Percentiles rank a stretch among this genome's conserved stretches.
phyloP scores from a whole-genome alignment of 1,284 basidiomycete species.

The Erythrobasidium hasegawianum region DNA sequence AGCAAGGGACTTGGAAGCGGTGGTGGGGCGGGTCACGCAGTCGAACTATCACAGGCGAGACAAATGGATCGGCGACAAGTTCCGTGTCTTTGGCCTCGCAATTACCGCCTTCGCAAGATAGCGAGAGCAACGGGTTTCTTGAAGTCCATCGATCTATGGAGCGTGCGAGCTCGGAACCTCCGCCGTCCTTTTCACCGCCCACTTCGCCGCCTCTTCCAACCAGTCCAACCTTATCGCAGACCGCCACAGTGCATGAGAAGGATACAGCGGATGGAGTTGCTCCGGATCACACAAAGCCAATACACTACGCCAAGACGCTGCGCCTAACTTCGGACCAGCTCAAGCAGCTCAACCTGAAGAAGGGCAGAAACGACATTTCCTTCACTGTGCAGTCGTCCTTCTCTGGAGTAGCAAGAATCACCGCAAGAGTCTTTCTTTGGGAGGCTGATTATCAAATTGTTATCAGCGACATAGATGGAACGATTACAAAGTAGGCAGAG shows the following conservation, averaged over 20 bases:
- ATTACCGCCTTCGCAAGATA: background rate
- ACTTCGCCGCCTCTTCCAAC: background rate
- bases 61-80: background rate
- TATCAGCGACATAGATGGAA: conserved; percentile 97
- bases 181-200: background rate
- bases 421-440: conserved; percentile 94
- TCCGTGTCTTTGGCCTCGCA: background rate
- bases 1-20: conserved; percentile 35
- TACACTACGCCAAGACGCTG: conserved; percentile 84
- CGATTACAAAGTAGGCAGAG: conserved; percentile 82
- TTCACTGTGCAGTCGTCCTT: conserved; percentile 83
- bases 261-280: background rate
- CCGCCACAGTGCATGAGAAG: conserved; percentile 9
- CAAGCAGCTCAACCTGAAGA: conserved; percentile 77
- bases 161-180: background rate
- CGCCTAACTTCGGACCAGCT: conserved; percentile 79
- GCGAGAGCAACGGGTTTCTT: background rate
- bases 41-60: conserved; percentile 22
- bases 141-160: background rate
- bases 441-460: conserved; percentile 83
- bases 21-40: conserved; percentile 44
- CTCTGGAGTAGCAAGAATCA: conserved; percentile 64
- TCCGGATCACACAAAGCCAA: conserved; percentile 3
- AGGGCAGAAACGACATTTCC: conserved; percentile 86
- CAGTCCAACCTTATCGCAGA: background rate